Evolutionary conservation across 768 basidiomycete genomes (phyloP).

Genomic region (Dacryopinax primogenitus): DNA sequence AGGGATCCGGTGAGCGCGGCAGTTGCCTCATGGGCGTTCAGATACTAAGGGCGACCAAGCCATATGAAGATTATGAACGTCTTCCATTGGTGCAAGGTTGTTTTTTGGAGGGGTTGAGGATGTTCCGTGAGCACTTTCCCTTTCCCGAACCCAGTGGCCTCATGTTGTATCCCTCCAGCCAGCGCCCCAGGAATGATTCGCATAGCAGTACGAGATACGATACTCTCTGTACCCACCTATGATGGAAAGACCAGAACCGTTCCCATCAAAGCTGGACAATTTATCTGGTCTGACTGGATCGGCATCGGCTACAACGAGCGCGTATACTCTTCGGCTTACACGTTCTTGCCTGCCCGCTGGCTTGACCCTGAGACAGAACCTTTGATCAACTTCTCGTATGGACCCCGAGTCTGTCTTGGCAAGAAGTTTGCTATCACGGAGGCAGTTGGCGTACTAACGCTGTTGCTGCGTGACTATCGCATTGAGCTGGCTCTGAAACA

Average conservation of each 20-base stretch:
- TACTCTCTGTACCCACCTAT: neutral
- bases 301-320: constrained; percentile 38
- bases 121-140: constrained; percentile 25
- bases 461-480: constrained; percentile 41
- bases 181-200: neutral
- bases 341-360: constrained; percentile 42
- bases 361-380: constrained; percentile 23
- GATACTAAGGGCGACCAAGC: neutral
- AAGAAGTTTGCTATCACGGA: constrained; percentile 44
- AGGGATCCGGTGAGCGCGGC: constrained; percentile 19
- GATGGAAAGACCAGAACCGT: neutral
- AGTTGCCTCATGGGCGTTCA: neutral
- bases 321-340: constrained; percentile 38
- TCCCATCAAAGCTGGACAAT: neutral
- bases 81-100: constrained; percentile 25
- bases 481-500: constrained; percentile 34
- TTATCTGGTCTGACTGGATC: neutral
- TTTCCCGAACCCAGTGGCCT: neutral
- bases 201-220: neutral
- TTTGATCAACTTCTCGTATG: constrained; percentile 23
- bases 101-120: constrained; percentile 25
- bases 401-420: constrained; percentile 42
- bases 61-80: constrained; percentile 22
- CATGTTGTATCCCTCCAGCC: neutral
- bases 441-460: constrained; percentile 40